A percentile compares a stretch with the other conserved stretches of the same genome.
These are phyloP conservation scores for Corchorus olitorius DNA, from an alignment of 345 rosid genomes.

Conservation along the genomic window DNA sequence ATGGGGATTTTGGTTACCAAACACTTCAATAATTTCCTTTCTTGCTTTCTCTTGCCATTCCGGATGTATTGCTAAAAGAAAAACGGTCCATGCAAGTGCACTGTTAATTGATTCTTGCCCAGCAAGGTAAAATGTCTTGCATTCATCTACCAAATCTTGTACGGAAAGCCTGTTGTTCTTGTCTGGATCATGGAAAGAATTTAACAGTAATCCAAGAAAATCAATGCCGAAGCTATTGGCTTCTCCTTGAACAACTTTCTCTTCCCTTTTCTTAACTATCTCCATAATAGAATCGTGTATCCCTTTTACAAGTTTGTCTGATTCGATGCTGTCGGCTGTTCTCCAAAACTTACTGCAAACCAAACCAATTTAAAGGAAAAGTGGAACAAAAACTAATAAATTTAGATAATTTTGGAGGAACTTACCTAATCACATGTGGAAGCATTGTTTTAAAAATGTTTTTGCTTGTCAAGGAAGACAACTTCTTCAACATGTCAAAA, in stretches of 20 bases:
- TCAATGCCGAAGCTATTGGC: neutral
- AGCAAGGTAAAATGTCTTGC: too few species aligned
- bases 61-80: slow-evolving; percentile 13
- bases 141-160: too few species aligned
- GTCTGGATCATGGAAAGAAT: too few species aligned
- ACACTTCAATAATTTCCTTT: slow-evolving; percentile 25
- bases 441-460: slow-evolving; percentile 17
- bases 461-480: slow-evolving; percentile 12
- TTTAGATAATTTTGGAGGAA: neutral
- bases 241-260: neutral
- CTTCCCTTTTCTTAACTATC: slow-evolving; percentile 34
- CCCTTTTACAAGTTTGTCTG: slow-evolving; percentile 17
- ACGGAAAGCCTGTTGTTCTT: too few species aligned
- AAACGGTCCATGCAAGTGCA: too few species aligned
- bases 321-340: slow-evolving; percentile 2
- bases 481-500: neutral
- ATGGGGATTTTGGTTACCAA: too few species aligned
- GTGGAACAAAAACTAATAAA: too few species aligned
- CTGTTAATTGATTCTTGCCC: too few species aligned
- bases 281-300: slow-evolving; percentile 13
- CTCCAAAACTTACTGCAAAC: slow-evolving; percentile 24
- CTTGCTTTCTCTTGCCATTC: slow-evolving; percentile 48
- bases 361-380: neutral
- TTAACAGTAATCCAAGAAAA: too few species aligned
- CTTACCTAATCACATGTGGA: slow-evolving; percentile 37